These are phyloP conservation scores for Eimeria sp. DNA, from an alignment of 169 alveolate species.

Conservation along the genomic window DNA sequence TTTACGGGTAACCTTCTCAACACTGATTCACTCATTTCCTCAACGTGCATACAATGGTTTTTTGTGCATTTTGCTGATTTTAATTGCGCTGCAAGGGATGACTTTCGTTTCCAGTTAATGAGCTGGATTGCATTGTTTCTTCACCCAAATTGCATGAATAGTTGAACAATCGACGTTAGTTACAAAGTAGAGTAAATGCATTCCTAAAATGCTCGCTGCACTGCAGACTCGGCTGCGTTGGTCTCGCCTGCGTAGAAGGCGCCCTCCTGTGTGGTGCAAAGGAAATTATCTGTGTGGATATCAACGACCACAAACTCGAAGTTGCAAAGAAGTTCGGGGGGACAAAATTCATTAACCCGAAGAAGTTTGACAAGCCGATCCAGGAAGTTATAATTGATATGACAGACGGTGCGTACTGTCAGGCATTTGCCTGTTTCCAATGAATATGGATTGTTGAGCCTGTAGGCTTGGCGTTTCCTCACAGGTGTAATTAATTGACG, in stretches of 20 bases:
- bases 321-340: slow-evolving; percentile 90
- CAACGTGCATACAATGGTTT: neutral
- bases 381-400: slow-evolving; percentile 83
- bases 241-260: slow-evolving; percentile 93
- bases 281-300: slow-evolving; percentile 89
- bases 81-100: neutral
- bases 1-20: slow-evolving; percentile 85
- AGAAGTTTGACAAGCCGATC: slow-evolving; percentile 82
- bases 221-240: slow-evolving; percentile 93
- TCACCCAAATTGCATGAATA: neutral
- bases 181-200: neutral
- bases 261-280: slow-evolving; percentile 89
- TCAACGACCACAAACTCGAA: slow-evolving; percentile 86
- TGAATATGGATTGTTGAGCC: neutral
- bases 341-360: slow-evolving; percentile 85
- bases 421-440: neutral
- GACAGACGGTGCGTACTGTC: slow-evolving; percentile 32
- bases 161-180: neutral
- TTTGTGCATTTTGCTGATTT: neutral
- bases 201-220: neutral
- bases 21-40: neutral
- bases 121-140: neutral
- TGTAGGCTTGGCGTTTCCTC: neutral
- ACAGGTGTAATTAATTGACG: neutral
- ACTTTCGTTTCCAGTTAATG: neutral